Base-by-base conservation (phyloP, 2,329 filamentous ascomycete species). In the Aureobasidium sp. region DNA sequence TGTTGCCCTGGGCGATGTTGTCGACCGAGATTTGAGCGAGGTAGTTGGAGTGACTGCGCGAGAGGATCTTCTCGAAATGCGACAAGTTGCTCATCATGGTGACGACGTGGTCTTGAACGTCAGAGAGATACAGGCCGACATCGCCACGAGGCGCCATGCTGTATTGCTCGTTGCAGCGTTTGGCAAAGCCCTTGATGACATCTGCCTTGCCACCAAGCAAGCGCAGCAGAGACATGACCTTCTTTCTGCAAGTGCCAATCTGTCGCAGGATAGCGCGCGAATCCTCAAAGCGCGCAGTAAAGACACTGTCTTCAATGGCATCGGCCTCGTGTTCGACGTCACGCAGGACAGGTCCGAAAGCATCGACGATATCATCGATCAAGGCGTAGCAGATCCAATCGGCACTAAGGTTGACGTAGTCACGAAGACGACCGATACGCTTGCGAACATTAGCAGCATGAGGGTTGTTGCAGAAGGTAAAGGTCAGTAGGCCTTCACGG, bases 301-400 rank as follows among this genome's bases (percentile, higher is more conserved):
- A 97, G 53, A 99, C 92, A 60, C 92, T 88, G 67, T 99, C 94
- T 73, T 99, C 94, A 62, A 99, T 96, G 11, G 84, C 83, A 71
- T 99, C 94, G 0, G 93, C 92, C 68, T 96, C 90, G 19, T 84
- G 75, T 75, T 99, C 94, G 55, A 96, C 87, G 59, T 89, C 87
- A 60, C 85, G 86, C 65, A 99, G 95, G 31, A 91, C 86, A 15
- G 93, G 93, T 0, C 89, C 92, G 69, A 97, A 99, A 23, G 85
- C 90, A 76, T 99, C 94, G 62, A 97, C 94, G 70, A 99, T 99
- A 71, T 99, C 90, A 74, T 99, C 94, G 71, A 99, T 97, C 70
- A 99, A 81, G 45, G 94, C 94, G 71, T 99, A 99, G 78, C 94
- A 99, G 67, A 97, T 95, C 93, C 95, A 99, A 75, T 99, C 94